phyloP scores from a whole-genome alignment of 2,329 filamentous ascomycete species.

The Paecilomyces sp. region DNA sequence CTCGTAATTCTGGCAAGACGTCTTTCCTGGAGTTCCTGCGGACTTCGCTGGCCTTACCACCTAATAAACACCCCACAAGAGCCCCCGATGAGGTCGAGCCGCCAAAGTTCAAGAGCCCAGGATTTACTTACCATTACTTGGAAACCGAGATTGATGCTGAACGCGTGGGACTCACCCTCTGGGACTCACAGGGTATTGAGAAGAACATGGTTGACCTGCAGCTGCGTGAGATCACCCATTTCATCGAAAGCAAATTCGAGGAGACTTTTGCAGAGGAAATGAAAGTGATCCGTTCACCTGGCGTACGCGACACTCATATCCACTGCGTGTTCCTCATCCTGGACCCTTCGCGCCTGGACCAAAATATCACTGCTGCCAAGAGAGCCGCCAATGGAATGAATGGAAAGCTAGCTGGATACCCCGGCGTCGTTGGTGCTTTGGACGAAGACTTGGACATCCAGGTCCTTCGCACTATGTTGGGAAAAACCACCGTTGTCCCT shows the following conservation, averaged over 20 bases:
- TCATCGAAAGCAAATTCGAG: slow-evolving; percentile 96
- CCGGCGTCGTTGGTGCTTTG: slow-evolving; percentile 55
- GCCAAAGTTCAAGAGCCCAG: slow-evolving; percentile 47
- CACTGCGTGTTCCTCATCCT: slow-evolving; percentile 91
- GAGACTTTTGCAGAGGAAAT: slow-evolving; percentile 97
- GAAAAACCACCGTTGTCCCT: slow-evolving; percentile 91
- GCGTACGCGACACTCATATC: slow-evolving; percentile 91
- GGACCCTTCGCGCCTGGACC: slow-evolving; percentile 77
- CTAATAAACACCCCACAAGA: slow-evolving; percentile 61
- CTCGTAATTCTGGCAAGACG: slow-evolving; percentile 83
- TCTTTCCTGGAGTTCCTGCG: slow-evolving; percentile 95
- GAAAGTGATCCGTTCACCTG: slow-evolving; percentile 90
- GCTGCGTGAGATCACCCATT: slow-evolving; percentile 80
- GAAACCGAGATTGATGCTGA: slow-evolving; percentile 93
- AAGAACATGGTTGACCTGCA: slow-evolving; percentile 94
- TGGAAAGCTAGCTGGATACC: slow-evolving; percentile 36
- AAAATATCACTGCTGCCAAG: slow-evolving; percentile 65
- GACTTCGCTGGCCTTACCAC: slow-evolving; percentile 73
- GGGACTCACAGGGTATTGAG: slow-evolving; percentile 93
- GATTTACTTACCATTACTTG: slow-evolving; percentile 80
- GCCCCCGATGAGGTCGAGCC: slow-evolving; percentile 52
- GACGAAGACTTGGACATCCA: slow-evolving; percentile 89
- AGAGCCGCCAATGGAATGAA: slow-evolving; percentile 49
- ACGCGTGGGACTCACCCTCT: slow-evolving; percentile 83
- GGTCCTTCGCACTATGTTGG: slow-evolving; percentile 77